phyloP scores from a whole-genome alignment of 768 basidiomycete species.

The Myochromella boudieri region DNA sequence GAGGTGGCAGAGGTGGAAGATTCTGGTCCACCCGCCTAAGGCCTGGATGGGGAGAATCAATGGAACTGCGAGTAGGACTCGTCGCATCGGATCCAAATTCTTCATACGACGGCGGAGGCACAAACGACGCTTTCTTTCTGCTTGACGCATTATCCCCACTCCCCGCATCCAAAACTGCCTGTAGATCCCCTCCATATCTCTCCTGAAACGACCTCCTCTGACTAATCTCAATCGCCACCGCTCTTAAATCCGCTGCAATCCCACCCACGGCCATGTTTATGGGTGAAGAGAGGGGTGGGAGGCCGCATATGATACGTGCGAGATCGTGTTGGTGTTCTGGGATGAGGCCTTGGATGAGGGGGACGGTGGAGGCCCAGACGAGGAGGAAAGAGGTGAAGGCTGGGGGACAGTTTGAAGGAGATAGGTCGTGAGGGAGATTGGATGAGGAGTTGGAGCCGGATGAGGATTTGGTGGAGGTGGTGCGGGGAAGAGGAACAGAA shows the following conservation, averaged over 20 bases:
- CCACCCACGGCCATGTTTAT: constrained; percentile 45
- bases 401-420: constrained; percentile 66
- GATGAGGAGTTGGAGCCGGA: neutral
- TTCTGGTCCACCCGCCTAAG: too few species aligned
- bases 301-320: constrained; percentile 74
- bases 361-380: constrained; percentile 72
- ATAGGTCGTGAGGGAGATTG: constrained; percentile 44
- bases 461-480: constrained; percentile 10
- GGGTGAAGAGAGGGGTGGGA: constrained; percentile 46
- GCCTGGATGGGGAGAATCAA: constrained; percentile 8
- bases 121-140: constrained; percentile 58
- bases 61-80: constrained; percentile 17
- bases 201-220: constrained; percentile 84
- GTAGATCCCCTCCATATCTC: constrained; percentile 70
- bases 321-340: constrained; percentile 80
- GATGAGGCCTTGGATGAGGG: constrained; percentile 56
- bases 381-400: constrained; percentile 66
- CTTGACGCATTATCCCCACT: constrained; percentile 25
- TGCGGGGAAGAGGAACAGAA: constrained; percentile 74
- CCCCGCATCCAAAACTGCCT: constrained; percentile 77
- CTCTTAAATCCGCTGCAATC: constrained; percentile 78
- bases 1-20: constrained; percentile 24
- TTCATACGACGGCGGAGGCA: constrained; percentile 70
- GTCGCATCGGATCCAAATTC: constrained; percentile 22
- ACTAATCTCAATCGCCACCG: constrained; percentile 85